Conservation (phyloP, 805 yeast genomes). For the Yamadazyma takamatsuzukensis region DNA sequence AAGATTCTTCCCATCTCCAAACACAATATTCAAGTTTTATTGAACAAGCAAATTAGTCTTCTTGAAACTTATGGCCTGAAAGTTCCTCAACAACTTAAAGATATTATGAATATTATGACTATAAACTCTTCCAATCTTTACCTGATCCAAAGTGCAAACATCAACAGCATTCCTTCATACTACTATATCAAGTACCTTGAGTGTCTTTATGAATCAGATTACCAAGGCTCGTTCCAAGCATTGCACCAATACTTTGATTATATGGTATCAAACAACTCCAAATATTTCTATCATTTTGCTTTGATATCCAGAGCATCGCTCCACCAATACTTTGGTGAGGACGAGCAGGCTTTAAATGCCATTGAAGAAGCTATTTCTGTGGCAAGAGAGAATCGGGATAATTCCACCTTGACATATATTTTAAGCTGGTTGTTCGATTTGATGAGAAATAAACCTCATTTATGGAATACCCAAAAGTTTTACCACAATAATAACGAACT, state of each 20-base stretch:
- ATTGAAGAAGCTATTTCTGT: conserved; percentile 85
- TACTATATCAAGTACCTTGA: conserved; percentile 62
- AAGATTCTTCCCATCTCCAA: conserved; percentile 43
- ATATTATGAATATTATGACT: conserved; percentile 44
- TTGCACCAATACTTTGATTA: conserved; percentile 69
- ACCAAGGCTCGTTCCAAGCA: conserved; percentile 50
- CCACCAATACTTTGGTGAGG: conserved; percentile 65
- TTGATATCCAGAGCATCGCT: conserved; percentile 66
- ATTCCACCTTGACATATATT: conserved; percentile 64
- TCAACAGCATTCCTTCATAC: conserved; percentile 32
- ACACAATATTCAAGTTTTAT: conserved; percentile 45
- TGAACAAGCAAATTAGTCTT: conserved; percentile 51
- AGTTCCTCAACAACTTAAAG: conserved; percentile 41
- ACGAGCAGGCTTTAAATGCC: conserved; percentile 67
- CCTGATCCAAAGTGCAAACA: conserved; percentile 28
- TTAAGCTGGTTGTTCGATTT: conserved; percentile 73
- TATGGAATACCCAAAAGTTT: conserved; percentile 44
- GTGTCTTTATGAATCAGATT: conserved; percentile 54
- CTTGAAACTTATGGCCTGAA: conserved; percentile 51
- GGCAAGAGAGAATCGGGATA: conserved; percentile 82
- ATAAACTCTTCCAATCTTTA: conserved; percentile 37
- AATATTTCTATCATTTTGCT: conserved; percentile 72
- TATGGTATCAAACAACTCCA: conserved; percentile 63
- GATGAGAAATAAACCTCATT: conserved; percentile 61
- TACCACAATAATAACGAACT: conserved; percentile 49